Evolutionary conservation across 108 stramenopile genomes (phyloP).

Genomic region (Discostella stelligeroides): DNA sequence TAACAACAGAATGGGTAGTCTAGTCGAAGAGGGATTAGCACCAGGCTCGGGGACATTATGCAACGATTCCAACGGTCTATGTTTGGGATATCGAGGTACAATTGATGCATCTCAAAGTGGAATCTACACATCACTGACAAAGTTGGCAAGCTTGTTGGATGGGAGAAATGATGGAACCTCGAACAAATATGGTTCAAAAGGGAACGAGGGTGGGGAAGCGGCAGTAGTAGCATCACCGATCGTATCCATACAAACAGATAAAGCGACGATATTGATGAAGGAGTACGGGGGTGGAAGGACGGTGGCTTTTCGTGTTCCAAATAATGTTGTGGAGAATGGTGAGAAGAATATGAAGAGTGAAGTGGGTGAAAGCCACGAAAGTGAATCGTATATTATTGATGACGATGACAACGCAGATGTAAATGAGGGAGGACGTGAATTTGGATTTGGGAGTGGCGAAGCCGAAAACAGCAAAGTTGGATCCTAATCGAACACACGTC

Average conservation of each 20-base stretch:
- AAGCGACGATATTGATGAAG: conserved; percentile 59
- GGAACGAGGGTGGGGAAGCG: neutral
- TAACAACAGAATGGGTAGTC: conserved; percentile 14
- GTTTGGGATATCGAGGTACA: conserved; percentile 56
- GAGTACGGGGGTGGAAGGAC: conserved; percentile 65
- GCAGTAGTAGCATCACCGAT: conserved; percentile 44
- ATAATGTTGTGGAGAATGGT: neutral
- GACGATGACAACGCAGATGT: neutral
- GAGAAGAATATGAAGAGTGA: neutral
- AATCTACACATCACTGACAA: conserved; percentile 59
- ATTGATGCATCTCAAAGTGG: conserved; percentile 52
- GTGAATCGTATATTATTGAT: neutral
- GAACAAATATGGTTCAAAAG: too few species aligned
- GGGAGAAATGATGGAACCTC: conserved; percentile 22
- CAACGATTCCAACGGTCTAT: conserved; percentile 68
- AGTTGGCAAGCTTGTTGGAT: conserved; percentile 61
- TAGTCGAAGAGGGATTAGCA: conserved; percentile 37
- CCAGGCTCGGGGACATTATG: conserved; percentile 50
- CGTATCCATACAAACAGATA: conserved; percentile 68
- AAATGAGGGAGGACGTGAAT: neutral
- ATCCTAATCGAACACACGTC: neutral
- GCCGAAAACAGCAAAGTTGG: neutral
- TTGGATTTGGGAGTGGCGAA: neutral
- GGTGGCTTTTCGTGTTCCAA: conserved; percentile 65
- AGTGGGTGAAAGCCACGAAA: neutral